Conservation (phyloP, 2,329 filamentous ascomycete genomes). For the Alternaria gaisen region DNA sequence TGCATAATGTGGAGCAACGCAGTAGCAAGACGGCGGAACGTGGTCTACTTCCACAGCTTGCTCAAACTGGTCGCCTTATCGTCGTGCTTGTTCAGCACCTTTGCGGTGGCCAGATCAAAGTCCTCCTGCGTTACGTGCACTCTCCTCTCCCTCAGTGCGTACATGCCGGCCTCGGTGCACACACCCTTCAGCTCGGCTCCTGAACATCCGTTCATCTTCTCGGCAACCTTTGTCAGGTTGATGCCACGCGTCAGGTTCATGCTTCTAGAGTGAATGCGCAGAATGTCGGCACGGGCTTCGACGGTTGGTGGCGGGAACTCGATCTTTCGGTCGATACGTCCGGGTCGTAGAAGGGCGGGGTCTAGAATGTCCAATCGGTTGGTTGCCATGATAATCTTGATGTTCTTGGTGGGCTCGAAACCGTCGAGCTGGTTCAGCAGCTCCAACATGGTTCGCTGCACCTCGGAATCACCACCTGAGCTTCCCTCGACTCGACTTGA, state of each 20-base stretch:
- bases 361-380: slow-evolving; percentile 98
- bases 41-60: slow-evolving; percentile 79
- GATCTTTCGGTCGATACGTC: slow-evolving; percentile 97
- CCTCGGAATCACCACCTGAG: slow-evolving; percentile 94
- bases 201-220: slow-evolving; percentile 99
- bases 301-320: slow-evolving; percentile 97
- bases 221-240: slow-evolving; percentile 96
- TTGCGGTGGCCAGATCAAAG: slow-evolving; percentile 97
- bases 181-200: slow-evolving; percentile 98
- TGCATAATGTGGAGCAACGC: slow-evolving; percentile 1
- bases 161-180: slow-evolving; percentile 99
- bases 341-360: slow-evolving; percentile 91
- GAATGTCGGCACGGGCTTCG: slow-evolving; percentile 95
- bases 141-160: slow-evolving; percentile 89
- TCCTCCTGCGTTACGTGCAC: slow-evolving; percentile 99
- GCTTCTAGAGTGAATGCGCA: slow-evolving; percentile 95
- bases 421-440: slow-evolving; percentile 97
- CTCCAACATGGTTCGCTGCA: slow-evolving; percentile 98
- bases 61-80: slow-evolving; percentile 94
- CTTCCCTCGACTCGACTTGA: slow-evolving; percentile 96
- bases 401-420: slow-evolving; percentile 99
- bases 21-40: background rate
- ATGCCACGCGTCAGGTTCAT: slow-evolving; percentile 99
- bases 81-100: slow-evolving; percentile 99
- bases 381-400: slow-evolving; percentile 99